These are phyloP conservation scores for Neonectria coccinea DNA, from an alignment of 2,329 filamentous ascomycete species.

Conservation along the genomic window DNA sequence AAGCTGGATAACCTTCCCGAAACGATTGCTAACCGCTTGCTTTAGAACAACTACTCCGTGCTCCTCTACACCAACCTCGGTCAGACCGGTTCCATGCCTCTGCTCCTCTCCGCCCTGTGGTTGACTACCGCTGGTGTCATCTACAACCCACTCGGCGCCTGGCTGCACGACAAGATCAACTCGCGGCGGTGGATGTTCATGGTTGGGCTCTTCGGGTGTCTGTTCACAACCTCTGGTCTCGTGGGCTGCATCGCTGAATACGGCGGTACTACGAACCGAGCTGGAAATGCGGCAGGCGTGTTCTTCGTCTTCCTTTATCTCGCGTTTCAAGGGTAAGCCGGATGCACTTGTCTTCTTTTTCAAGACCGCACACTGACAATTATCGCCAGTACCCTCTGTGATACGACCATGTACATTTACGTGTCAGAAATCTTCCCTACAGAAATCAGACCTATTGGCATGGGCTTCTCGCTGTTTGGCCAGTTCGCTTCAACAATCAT, in stretches of 20 bases:
- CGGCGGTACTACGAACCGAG: conserved; percentile 52
- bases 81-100: conserved; percentile 54
- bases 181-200: conserved; percentile 60
- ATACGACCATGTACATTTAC: conserved; percentile 56
- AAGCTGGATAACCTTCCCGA: background rate
- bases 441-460: conserved; percentile 63
- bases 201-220: conserved; percentile 55
- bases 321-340: conserved; percentile 59
- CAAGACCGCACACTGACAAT: conserved; percentile 8
- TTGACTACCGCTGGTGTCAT: conserved; percentile 61
- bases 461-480: conserved; percentile 63
- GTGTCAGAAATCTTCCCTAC: conserved; percentile 57
- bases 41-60: conserved; percentile 57
- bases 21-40: background rate
- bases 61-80: conserved; percentile 55
- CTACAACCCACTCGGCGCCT: conserved; percentile 60
- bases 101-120: conserved; percentile 55
- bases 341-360: background rate
- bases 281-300: conserved; percentile 54
- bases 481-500: conserved; percentile 62
- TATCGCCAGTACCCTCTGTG: conserved; percentile 50
- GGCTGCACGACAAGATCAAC: conserved; percentile 61
- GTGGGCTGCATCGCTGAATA: conserved; percentile 52
- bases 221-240: conserved; percentile 51
- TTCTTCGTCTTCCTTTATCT: conserved; percentile 62